Conservation (phyloP, 2,329 filamentous ascomycete genomes). For the Calonectria honghensis region DNA sequence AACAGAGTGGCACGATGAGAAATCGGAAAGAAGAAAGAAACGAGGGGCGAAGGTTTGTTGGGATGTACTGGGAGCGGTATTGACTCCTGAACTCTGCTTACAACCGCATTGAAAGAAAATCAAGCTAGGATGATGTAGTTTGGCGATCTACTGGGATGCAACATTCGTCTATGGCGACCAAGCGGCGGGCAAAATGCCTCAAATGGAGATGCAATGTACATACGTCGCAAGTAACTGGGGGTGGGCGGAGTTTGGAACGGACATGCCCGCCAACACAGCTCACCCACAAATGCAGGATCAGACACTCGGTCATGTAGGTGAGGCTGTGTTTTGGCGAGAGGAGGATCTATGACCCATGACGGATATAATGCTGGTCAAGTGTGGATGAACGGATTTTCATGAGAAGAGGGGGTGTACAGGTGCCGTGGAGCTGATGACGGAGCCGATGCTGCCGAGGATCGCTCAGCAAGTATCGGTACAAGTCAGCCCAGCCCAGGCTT, state of each 20-base stretch:
- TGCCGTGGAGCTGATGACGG: neutral
- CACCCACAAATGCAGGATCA: neutral
- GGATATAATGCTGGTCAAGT: neutral
- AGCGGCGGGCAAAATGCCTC: slow-evolving; percentile 12
- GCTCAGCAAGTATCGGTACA: neutral
- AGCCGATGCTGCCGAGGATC: neutral
- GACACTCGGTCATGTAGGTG: neutral
- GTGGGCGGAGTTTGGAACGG: neutral
- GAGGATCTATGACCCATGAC: neutral
- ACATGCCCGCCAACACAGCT: neutral
- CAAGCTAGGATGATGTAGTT: neutral
- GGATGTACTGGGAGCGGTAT: neutral
- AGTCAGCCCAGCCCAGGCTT: neutral
- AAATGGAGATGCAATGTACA: neutral
- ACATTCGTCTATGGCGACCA: neutral
- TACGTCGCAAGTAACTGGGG: neutral
- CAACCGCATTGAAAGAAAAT: neutral
- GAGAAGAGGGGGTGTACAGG: neutral
- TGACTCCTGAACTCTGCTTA: neutral
- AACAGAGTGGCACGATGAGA: neutral
- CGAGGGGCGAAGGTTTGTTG: neutral
- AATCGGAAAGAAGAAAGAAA: neutral
- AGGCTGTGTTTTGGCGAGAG: neutral
- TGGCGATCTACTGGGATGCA: neutral
- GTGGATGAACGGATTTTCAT: neutral